Evolutionary conservation across 169 alveolate genomes (phyloP), one percentile per base, ranked within the genome.

Genomic region (Eimeria tenella): DNA sequence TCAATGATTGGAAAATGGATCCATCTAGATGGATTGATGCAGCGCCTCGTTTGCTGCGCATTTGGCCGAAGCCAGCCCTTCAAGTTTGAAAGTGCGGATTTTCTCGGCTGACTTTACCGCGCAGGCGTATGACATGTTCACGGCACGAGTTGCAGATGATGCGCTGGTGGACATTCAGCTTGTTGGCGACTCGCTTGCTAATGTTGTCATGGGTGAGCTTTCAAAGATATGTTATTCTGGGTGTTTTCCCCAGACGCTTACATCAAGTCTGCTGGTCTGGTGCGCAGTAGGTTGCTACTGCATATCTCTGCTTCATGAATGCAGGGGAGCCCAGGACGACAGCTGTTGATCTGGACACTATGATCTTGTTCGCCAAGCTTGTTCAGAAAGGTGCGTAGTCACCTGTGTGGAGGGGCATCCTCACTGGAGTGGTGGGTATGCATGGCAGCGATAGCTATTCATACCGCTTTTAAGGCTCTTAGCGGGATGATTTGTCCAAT

Each of bases 141-240:
- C 75, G 31, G 31, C 95, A 3, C 71, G 77, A 31, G 90, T 93
- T 23, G 92, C 88, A n/a, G 95, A 93, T 56, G 74, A 83, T 31
- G 93, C 94, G 23, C 79, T 93, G 56, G 82, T 93, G 21, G 95
- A 93, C 56, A 87, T 88, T 75, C 92, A 55, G 87, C 79, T 94
- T 50, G 96, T 94, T 53, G 96, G 96, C 74, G 96, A 94, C 42
- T 87, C 94, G 17, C 94, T 94, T 25, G 96, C 93, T 8, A 94
- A 94, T 62, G 96, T 94, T n/a, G 94, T 94, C 13, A 68, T 87
- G 17, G 96, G 96, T 75, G 87, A 50, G 71, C 79, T 62, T 71
- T 23, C 9, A 25, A 15, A 62, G 25, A 17, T 3, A 58, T 55
- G 84, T 63, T 21, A 71, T 3, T 81, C 55, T 56, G 9, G 56